Conservation (phyloP, 768 basidiomycete genomes). For the Russula compacta region DNA sequence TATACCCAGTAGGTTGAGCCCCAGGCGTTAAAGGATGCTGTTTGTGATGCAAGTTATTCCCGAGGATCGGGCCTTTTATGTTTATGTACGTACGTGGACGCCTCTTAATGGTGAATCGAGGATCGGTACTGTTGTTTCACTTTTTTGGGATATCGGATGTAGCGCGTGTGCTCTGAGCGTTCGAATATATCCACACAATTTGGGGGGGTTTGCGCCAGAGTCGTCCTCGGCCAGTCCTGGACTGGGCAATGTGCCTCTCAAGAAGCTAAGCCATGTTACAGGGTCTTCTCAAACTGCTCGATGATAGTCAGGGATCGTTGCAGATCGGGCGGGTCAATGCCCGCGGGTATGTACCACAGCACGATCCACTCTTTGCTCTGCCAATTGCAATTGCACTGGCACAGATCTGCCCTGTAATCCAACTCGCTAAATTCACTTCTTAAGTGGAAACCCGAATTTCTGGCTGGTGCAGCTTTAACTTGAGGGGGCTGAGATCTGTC, state of each 20-base stretch:
- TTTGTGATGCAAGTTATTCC: background rate
- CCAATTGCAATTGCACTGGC: too few relatives aligned
- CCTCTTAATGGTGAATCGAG: background rate
- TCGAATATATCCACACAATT: background rate
- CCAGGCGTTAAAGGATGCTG: background rate
- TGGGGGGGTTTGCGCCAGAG: background rate
- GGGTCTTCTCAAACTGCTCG: constrained; percentile 60
- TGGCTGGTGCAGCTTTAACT: too few relatives aligned
- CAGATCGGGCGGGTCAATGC: constrained; percentile 56
- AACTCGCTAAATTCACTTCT: too few relatives aligned
- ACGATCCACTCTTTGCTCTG: too few relatives aligned
- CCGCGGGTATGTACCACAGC: constrained; percentile 79
- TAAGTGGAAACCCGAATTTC: too few relatives aligned
- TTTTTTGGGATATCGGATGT: background rate
- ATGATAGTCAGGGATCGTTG: constrained; percentile 65
- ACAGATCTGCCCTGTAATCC: too few relatives aligned
- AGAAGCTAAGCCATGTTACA: background rate
- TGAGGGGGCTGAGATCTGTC: too few relatives aligned
- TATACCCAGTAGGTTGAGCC: constrained; percentile 6
- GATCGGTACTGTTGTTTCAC: background rate
- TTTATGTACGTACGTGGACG: constrained; percentile 10
- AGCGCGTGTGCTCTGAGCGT: background rate
- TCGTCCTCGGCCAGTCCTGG: background rate
- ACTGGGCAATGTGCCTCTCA: background rate
- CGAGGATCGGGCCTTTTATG: constrained; percentile 3